Evolutionary conservation across 2,329 filamentous ascomycete species (phyloP).

Genomic region (Penicillium sp.): DNA sequence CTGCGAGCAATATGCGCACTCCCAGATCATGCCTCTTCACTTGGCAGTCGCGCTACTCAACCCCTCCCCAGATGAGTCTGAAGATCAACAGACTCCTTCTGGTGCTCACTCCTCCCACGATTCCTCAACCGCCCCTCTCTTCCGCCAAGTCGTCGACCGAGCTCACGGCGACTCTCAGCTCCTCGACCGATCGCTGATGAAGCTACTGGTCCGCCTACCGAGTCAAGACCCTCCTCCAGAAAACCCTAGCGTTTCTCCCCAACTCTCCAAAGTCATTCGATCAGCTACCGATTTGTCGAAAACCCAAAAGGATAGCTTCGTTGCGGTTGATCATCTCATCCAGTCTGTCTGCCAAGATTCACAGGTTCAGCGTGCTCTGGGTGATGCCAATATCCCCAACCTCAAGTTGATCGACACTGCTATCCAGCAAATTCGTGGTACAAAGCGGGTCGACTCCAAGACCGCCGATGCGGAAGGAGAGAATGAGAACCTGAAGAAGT

Average conservation of each 20-base stretch:
- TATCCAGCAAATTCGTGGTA: slow-evolving; percentile 88
- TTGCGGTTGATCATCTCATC: slow-evolving; percentile 94
- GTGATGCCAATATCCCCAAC: slow-evolving; percentile 88
- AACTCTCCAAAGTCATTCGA: slow-evolving; percentile 77
- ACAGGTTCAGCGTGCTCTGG: slow-evolving; percentile 69
- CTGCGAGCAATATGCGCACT: slow-evolving; percentile 85
- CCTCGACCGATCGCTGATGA: slow-evolving; percentile 87
- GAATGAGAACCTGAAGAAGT: slow-evolving; percentile 94
- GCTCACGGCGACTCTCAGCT: slow-evolving; percentile 89
- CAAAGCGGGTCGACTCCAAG: slow-evolving; percentile 90
- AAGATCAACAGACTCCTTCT: slow-evolving; percentile 65
- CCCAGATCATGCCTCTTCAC: slow-evolving; percentile 86
- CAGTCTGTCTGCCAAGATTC: slow-evolving; percentile 76
- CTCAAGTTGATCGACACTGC: slow-evolving; percentile 85
- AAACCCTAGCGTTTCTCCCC: slow-evolving; percentile 75
- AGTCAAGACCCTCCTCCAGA: slow-evolving; percentile 95
- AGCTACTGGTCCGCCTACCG: slow-evolving; percentile 81
- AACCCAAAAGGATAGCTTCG: slow-evolving; percentile 94
- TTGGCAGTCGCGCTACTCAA: slow-evolving; percentile 63
- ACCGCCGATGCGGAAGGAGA: slow-evolving; percentile 89
- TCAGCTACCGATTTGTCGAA: slow-evolving; percentile 87
- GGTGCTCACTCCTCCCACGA: slow-evolving; percentile 64
- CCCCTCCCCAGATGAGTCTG: slow-evolving; percentile 58
- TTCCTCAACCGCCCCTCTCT: slow-evolving; percentile 67
- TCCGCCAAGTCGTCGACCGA: slow-evolving; percentile 90